phyloP scores from a whole-genome alignment of 805 yeast genomes.

The Saccharomyces paradoxus region DNA sequence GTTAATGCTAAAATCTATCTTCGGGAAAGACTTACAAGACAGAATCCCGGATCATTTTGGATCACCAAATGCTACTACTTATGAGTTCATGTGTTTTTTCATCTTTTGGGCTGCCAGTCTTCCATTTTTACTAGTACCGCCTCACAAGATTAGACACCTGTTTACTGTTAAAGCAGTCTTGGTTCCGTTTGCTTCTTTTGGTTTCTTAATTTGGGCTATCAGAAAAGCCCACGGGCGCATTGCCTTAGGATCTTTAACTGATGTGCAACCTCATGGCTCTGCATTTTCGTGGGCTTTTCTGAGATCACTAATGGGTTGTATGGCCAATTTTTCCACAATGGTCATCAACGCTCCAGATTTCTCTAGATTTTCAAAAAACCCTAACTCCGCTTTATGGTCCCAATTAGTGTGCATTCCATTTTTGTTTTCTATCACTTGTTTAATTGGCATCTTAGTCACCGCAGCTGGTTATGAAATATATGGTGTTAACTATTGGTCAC shows the following conservation, averaged over 20 bases:
- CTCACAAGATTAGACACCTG: constrained; percentile 70
- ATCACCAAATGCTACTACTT: constrained; percentile 54
- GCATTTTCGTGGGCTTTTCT: constrained; percentile 35
- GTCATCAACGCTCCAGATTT: constrained; percentile 80
- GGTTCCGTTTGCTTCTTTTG: constrained; percentile 73
- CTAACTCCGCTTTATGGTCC: constrained; percentile 38
- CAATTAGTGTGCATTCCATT: constrained; percentile 58
- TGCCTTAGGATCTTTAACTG: constrained; percentile 10
- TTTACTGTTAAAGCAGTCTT: constrained; percentile 69
- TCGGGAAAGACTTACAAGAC: constrained; percentile 51
- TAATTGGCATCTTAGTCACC: constrained; percentile 72
- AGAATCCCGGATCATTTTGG: constrained; percentile 54
- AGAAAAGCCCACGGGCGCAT: constrained; percentile 58
- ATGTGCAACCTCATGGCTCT: constrained; percentile 3
- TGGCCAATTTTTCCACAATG: constrained; percentile 74
- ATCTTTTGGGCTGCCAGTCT: constrained; percentile 68
- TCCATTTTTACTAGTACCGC: constrained; percentile 71
- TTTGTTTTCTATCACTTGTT: constrained; percentile 63
- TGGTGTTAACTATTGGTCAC: constrained; percentile 39
- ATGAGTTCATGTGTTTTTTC: constrained; percentile 62
- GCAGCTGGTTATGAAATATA: constrained; percentile 47
- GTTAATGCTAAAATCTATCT: constrained; percentile 64
- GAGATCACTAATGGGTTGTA: constrained; percentile 60
- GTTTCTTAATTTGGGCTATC: constrained; percentile 71
- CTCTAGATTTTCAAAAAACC: constrained; percentile 60